phyloP scores from a whole-genome alignment of 305 asterid species.

The Fraxinus sp. region DNA sequence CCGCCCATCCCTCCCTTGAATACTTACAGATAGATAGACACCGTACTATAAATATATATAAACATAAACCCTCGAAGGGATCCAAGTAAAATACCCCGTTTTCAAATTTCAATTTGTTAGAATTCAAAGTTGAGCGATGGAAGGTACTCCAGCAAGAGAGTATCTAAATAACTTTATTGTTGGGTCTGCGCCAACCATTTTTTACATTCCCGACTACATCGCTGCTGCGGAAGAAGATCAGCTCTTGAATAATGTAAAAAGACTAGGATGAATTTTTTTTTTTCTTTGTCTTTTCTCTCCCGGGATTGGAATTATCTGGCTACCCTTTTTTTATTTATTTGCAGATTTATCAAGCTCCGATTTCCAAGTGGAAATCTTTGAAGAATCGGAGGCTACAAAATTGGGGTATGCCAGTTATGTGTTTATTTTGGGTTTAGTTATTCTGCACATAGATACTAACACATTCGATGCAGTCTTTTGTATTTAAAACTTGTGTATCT shows the following conservation, averaged over 20 bases:
- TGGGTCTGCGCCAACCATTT: constrained; percentile 69
- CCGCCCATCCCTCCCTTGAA: constrained; percentile 19
- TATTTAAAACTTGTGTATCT: neutral
- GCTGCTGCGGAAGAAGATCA: constrained; percentile 51
- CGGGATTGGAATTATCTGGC: neutral
- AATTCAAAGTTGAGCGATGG: constrained; percentile 13
- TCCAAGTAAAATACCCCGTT: neutral
- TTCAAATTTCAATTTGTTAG: neutral
- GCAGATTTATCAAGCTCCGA: constrained; percentile 74
- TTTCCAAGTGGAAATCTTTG: constrained; percentile 83
- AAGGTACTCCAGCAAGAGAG: constrained; percentile 15
- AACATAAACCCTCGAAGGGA: neutral
- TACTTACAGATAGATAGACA: neutral
- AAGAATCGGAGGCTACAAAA: constrained; percentile 84
- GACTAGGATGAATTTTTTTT: neutral
- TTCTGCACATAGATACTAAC: neutral
- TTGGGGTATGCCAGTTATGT: constrained; percentile 56
- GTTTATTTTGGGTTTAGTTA: neutral
- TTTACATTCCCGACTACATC: constrained; percentile 69
- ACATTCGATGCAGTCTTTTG: neutral
- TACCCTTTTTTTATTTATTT: neutral
- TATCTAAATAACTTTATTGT: constrained; percentile 34
- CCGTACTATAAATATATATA: neutral
- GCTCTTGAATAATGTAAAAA: constrained; percentile 52
- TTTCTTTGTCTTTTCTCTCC: neutral